Evolutionary conservation across 2,329 filamentous ascomycete species (phyloP), one percentile per base, ranked within the genome.

Genomic region (Hymenoscyphus albidus): DNA sequence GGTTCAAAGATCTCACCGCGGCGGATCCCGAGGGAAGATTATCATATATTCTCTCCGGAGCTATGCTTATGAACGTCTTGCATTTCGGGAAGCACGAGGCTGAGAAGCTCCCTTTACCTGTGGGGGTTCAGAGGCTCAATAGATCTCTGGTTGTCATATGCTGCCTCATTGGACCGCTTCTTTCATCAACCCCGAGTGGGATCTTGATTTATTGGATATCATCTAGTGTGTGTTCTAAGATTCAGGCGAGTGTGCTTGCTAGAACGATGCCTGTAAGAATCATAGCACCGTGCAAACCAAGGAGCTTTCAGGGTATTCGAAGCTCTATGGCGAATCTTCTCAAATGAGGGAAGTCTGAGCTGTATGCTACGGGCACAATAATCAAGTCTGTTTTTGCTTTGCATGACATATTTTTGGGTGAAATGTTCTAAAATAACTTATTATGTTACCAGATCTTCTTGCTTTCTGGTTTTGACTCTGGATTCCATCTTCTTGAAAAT

Each of bases 1-100:
- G 85, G 85, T 87, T 87, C 63, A 79, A 81, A 0, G 79, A 88
- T 71, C 79, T 89, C 14, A 75, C 84, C 5, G 70, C 78, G 0
- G 76, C 82, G 9, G 86, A 88, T 69, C 78, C 84, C 0, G 79
- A 79, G 2, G 75, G 80, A 2, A 68, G 78, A 1, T 76, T 87
- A 1, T 83, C 84, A 0, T 76, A 80, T 51, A 64, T 81, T 2
- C 76, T 85, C 27, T 81, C 80, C 0, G 77, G 74, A 0, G 76
- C 80, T 4, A 81, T 86, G 64, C 73, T 85, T 16, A 67, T 78
- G 7, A 85, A 83, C 67, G 73, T 85, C 9, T 59, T 65, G 13
- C 55, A 60, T n/a, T 59, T 44, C 38, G 22, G 22, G 10, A 35
- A 27, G 27, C 27, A 27, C 27, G 27, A 27, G 27, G 27, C 27